Conservation (phyloP, 2,329 filamentous ascomycete genomes). For the Talaromyces sp. region DNA sequence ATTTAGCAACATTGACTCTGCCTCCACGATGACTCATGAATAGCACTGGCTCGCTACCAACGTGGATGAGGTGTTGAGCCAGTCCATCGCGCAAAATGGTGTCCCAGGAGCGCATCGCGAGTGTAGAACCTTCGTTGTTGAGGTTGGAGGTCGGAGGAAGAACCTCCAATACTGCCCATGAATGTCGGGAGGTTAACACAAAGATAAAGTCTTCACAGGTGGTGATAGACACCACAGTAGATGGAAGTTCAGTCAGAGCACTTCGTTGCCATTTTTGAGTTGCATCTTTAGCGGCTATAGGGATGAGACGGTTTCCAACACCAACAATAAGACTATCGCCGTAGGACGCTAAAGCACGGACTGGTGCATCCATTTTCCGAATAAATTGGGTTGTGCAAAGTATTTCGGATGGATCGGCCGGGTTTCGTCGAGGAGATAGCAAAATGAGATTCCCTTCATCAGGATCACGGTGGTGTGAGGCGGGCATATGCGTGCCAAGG, state of each 20-base stretch:
- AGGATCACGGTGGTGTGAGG: slow-evolving; percentile 12
- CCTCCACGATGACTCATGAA: slow-evolving; percentile 57
- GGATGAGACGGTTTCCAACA: slow-evolving; percentile 47
- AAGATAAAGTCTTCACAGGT: slow-evolving; percentile 52
- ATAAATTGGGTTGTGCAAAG: slow-evolving; percentile 41
- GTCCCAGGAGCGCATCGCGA: slow-evolving; percentile 27
- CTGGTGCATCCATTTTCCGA: slow-evolving; percentile 42
- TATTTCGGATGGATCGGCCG: slow-evolving; percentile 29
- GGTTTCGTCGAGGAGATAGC: slow-evolving; percentile 36
- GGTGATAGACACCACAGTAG: slow-evolving; percentile 54
- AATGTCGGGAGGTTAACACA: slow-evolving; percentile 58
- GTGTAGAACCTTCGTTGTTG: not conserved
- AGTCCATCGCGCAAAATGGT: slow-evolving; percentile 35
- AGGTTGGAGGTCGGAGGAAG: not conserved
- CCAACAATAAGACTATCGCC: slow-evolving; percentile 49
- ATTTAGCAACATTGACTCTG: slow-evolving; percentile 44
- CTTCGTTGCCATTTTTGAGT: slow-evolving; percentile 45
- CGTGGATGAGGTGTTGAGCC: slow-evolving; percentile 34
- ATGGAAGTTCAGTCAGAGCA: slow-evolving; percentile 48
- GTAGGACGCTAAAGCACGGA: slow-evolving; percentile 60
- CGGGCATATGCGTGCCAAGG: slow-evolving; percentile 41
- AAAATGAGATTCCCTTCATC: slow-evolving; percentile 40
- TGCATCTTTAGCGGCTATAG: slow-evolving; percentile 47
- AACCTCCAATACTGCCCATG: slow-evolving; percentile 53
- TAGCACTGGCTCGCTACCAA: slow-evolving; percentile 47